Evolutionary conservation across 2,329 filamentous ascomycete genomes (phyloP), one percentile per base, ranked within the genome.

Genomic region (Coleophoma cylindrospora): DNA sequence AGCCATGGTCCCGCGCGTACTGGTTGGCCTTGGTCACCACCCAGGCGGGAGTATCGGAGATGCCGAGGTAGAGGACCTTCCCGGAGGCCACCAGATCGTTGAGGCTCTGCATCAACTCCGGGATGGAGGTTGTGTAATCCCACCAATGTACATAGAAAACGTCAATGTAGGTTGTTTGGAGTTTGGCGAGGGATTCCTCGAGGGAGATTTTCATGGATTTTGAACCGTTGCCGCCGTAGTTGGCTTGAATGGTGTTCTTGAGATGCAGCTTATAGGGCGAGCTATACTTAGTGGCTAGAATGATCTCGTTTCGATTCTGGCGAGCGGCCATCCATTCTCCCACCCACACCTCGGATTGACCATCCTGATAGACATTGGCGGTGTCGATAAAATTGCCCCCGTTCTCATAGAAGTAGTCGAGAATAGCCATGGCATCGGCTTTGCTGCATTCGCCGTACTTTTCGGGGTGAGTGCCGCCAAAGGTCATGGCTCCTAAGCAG

Each of bases 311-410:
- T 12, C 85, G 77, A 51, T 79, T 79, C 21, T 74, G 72, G 7
- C 81, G 78, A 51, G 74, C 73, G 57, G 73, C 70, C 81, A 87
- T 84, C 83, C 84, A 87, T 57, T 84, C 81, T 34, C 84, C 84
- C 46, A 88, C 70, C 77, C 83, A 83, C 48, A 60, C 63, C 65
- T 87, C 84, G 0, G 76, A 81, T 57, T 83, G 64, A 45, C 75
- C 77, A 53, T 74, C 57, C 57, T 83, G 79, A 65, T 83, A 84
- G 57, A 71, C 73, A 67, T 76, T 80, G 57, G 77, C 66, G 17
- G 80, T 84, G 64, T 86, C 82, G 63, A 86, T 82, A 63, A 86
- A 84, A 66, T 86, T 86, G 11, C 82, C 82, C 5, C 81, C 81
- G 0, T 73, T 68, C n/a, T 68, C 68, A 47, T 66, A 70, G 64